These are phyloP conservation scores for Chrysoporthe puriensis DNA, from an alignment of 2,329 filamentous ascomycete genomes.

Conservation along the genomic window DNA sequence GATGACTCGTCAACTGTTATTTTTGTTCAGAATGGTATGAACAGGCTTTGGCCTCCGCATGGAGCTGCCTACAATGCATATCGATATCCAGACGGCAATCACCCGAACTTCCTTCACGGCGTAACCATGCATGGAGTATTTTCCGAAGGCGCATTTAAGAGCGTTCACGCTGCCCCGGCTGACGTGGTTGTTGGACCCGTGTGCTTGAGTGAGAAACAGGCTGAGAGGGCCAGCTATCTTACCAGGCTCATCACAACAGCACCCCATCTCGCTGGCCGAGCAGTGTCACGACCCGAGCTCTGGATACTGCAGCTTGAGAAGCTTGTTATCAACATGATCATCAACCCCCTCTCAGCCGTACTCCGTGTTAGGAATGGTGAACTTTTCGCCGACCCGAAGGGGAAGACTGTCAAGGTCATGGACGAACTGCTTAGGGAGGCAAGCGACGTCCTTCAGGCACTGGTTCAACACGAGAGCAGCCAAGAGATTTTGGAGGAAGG, in stretches of 20 bases:
- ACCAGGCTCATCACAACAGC: constrained; percentile 46
- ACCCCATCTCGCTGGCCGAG: constrained; percentile 46
- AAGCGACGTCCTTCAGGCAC: constrained; percentile 68
- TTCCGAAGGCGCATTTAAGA: constrained; percentile 54
- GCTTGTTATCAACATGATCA: constrained; percentile 75
- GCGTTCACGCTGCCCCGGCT: constrained; percentile 55
- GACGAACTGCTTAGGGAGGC: constrained; percentile 75
- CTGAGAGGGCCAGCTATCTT: constrained; percentile 41
- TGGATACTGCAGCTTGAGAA: constrained; percentile 80
- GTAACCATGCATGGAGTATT: constrained; percentile 61
- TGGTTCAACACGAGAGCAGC: constrained; percentile 63
- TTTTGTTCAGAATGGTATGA: constrained; percentile 89
- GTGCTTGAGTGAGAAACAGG: constrained; percentile 33
- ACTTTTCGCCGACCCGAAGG: constrained; percentile 62
- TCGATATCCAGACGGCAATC: constrained; percentile 42
- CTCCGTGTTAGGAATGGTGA: constrained; percentile 78
- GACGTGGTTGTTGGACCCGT: constrained; percentile 54
- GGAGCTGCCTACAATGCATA: constrained; percentile 47
- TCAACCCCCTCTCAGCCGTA: constrained; percentile 85
- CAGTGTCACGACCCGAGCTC: constrained; percentile 48
- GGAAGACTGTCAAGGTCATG: constrained; percentile 61
- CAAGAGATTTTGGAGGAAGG: constrained; percentile 41
- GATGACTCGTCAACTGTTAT: constrained; percentile 71
- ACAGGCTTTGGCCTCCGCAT: constrained; percentile 60
- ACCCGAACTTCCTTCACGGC: constrained; percentile 74